Conservation (phyloP, 2,329 filamentous ascomycete genomes). For the Fusarium secorum region DNA sequence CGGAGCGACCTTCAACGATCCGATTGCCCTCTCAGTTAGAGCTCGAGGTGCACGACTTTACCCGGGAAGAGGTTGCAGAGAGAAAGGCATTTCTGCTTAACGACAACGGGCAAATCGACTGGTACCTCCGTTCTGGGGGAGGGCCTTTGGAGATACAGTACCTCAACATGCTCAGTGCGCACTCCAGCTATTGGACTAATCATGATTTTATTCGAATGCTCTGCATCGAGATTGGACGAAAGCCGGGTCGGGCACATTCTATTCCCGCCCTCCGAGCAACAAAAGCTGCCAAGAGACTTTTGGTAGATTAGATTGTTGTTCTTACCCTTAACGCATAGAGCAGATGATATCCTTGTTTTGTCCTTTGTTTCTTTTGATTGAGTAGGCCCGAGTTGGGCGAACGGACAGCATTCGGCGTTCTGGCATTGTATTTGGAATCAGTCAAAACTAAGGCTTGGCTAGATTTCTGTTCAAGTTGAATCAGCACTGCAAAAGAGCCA, state of each 20-base stretch:
- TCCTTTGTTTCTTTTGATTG: neutral
- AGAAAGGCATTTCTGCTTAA: slow-evolving; percentile 88
- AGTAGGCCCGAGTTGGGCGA: slow-evolving; percentile 1
- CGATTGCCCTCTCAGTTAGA: slow-evolving; percentile 76
- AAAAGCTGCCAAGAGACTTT: slow-evolving; percentile 57
- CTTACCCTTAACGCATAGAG: neutral
- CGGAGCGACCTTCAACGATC: slow-evolving; percentile 50
- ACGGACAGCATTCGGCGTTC: neutral
- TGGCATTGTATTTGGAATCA: neutral
- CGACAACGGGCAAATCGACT: slow-evolving; percentile 97
- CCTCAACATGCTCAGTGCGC: slow-evolving; percentile 93
- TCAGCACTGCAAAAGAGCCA: neutral
- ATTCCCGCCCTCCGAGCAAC: slow-evolving; percentile 66
- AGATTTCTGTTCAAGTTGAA: neutral
- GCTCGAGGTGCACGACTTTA: slow-evolving; percentile 94
- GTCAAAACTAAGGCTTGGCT: neutral
- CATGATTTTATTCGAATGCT: slow-evolving; percentile 89
- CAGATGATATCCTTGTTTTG: neutral
- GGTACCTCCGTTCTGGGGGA: slow-evolving; percentile 81
- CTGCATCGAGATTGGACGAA: slow-evolving; percentile 84
- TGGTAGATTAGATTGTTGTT: slow-evolving; percentile 27
- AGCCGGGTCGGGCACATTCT: slow-evolving; percentile 69
- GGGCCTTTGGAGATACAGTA: slow-evolving; percentile 95
- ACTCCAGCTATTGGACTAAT: slow-evolving; percentile 92
- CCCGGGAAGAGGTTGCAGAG: slow-evolving; percentile 89